Evolutionary conservation across 441 rosid genomes (phyloP), one percentile per base, ranked within the genome.

Genomic region (Syzygium malaccense): DNA sequence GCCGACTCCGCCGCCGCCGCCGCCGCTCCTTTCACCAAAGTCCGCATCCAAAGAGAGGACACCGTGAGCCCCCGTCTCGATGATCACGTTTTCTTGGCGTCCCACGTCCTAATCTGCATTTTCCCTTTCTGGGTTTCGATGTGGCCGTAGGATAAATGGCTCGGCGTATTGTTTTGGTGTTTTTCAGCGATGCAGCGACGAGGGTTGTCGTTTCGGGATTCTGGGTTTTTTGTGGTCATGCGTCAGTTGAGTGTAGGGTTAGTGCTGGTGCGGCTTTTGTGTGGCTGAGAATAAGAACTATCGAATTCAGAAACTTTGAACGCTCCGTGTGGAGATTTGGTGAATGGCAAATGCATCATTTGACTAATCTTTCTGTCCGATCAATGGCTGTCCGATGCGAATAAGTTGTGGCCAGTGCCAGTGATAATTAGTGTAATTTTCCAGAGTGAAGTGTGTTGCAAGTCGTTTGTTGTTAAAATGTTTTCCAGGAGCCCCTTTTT

Each of bases 41-140:
- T 97, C 88, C 99, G 95, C 91, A 95, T 97, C 94, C 95, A 95
- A 87, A 94, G 99, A 90, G 98, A 95, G 86, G 95, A 95, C 86
- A 95, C 96, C 6, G 99, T 96, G 88, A 93, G 95, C 92, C 79
- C 79, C 79, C 51, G n/a, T n/a, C 58, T 54, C 37, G 51, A 33
- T 8, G 84, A 8, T 78, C 51, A 28, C 37, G 25, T 57, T 6
- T 28, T 86, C 3, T 86, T 49, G 45, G 37, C 32, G 15, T n/a
- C 45, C 9, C 51, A 26, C 14, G 49, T 51, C 30, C 41, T 64
- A 4, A 64, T 75, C n/a, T 41, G 51, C 83, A 30, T 64, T 64
- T 30, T 32, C 12, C 23, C 28, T 64, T 64, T 17, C 20, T 64
- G 68, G 60, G 13, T 56, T 25, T 56, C 9, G 60, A 13, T 60